phyloP scores from a whole-genome alignment of 1,284 basidiomycete genomes.

The Trichosporon sp. region DNA sequence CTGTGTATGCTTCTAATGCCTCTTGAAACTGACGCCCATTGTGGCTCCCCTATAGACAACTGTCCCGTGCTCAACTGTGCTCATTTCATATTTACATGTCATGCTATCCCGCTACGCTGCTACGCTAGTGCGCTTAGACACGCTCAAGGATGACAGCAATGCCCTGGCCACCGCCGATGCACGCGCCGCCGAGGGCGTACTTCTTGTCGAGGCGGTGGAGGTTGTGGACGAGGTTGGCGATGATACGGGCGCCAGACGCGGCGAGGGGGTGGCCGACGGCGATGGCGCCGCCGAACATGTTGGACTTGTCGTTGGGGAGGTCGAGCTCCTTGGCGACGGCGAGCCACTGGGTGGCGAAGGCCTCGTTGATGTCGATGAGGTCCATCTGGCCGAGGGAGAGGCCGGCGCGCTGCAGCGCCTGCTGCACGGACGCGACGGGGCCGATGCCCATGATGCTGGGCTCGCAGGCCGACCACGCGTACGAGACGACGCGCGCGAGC shows the following conservation, averaged over 20 bases:
- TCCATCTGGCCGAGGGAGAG: slow-evolving; percentile 53
- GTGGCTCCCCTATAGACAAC: no score
- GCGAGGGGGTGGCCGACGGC: slow-evolving; percentile 57
- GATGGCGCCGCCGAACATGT: slow-evolving; percentile 53
- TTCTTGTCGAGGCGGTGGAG: slow-evolving; percentile 54
- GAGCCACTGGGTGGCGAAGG: slow-evolving; percentile 57
- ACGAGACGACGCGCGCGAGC: slow-evolving; percentile 53
- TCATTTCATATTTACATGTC: slow-evolving; percentile 3
- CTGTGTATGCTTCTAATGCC: no score
- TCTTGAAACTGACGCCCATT: no score
- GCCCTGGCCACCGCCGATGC: slow-evolving; percentile 53
- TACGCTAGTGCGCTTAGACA: slow-evolving; percentile 9
- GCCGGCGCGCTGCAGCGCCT: slow-evolving; percentile 36
- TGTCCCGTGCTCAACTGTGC: not conserved
- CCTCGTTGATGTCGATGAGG: slow-evolving; percentile 58
- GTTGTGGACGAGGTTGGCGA: slow-evolving; percentile 55
- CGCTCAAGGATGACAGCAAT: slow-evolving; percentile 45
- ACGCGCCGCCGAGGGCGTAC: slow-evolving; percentile 56
- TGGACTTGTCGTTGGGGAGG: slow-evolving; percentile 55
- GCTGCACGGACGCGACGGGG: slow-evolving; percentile 50
- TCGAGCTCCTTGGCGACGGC: slow-evolving; percentile 56
- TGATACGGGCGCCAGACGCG: slow-evolving; percentile 55
- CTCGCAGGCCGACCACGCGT: slow-evolving; percentile 56
- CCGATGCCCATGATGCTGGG: slow-evolving; percentile 58
- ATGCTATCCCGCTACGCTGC: not conserved